Evolutionary conservation across 1,139 yeast species (phyloP).

Genomic region (Groenewaldozyma sp.): DNA sequence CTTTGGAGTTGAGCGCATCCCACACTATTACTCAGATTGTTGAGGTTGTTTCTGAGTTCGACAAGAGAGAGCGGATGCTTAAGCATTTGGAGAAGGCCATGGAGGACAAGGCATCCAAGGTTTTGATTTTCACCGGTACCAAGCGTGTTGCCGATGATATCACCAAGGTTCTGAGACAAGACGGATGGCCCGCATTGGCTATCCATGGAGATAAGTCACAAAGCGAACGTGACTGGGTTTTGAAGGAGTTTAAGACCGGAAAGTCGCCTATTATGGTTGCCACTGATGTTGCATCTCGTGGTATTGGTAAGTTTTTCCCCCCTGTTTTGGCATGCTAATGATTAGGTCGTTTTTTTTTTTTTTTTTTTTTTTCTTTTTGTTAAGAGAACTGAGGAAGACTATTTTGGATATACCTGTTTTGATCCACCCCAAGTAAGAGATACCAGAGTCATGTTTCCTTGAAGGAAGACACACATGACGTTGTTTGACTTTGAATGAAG

Average conservation of each 20-base stretch:
- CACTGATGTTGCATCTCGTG: slow-evolving; percentile 99
- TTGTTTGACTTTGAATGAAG: too few species aligned
- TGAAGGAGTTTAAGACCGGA: slow-evolving; percentile 84
- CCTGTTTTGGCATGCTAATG: not conserved
- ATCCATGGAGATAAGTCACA: slow-evolving; percentile 98
- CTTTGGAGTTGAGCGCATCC: slow-evolving; percentile 90
- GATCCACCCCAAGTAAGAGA: too few species aligned
- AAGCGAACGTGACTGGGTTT: slow-evolving; percentile 98
- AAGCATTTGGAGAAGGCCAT: slow-evolving; percentile 81
- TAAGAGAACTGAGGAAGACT: not conserved
- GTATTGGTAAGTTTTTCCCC: slow-evolving; percentile 80
- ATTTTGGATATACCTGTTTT: too few species aligned
- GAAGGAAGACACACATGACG: too few species aligned
- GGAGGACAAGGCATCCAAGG: slow-evolving; percentile 66
- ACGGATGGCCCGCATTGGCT: slow-evolving; percentile 99
- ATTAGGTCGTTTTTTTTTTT: not conserved
- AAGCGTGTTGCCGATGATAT: slow-evolving; percentile 97
- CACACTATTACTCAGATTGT: slow-evolving; percentile 92
- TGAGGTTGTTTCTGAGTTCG: slow-evolving; percentile 84
- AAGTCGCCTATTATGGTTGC: slow-evolving; percentile 97
- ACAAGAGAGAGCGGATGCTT: slow-evolving; percentile 83
- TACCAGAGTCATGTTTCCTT: too few species aligned
- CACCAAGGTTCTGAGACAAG: slow-evolving; percentile 83
- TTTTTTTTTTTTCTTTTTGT: not conserved
- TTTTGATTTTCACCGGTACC: slow-evolving; percentile 84